A percentile compares a stretch with the other conserved stretches of the same genome.
phyloP scores from a whole-genome alignment of 1,139 yeast species.

The Protomyces gravidus region DNA sequence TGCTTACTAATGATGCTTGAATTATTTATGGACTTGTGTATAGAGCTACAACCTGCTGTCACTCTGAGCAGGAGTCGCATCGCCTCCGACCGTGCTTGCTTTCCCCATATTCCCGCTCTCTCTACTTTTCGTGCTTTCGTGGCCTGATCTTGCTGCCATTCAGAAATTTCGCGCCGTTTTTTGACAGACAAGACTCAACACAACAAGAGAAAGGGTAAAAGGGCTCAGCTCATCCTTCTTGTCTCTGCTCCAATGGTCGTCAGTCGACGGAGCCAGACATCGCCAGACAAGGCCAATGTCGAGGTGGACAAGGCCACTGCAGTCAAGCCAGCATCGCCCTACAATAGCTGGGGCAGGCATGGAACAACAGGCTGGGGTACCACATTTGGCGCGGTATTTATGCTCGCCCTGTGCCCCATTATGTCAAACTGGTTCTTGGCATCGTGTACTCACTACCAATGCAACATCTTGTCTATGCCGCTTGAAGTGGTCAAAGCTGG shows the following conservation, averaged over 20 bases:
- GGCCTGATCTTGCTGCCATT: not conserved
- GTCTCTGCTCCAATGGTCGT: not conserved
- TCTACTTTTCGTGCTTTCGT: too few species aligned
- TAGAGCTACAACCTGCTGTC: too few species aligned
- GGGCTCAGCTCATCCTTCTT: too few species aligned
- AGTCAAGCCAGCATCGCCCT: not conserved
- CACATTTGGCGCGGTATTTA: constrained; percentile 22
- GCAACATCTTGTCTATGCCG: constrained; percentile 27
- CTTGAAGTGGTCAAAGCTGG: not conserved
- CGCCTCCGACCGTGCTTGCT: too few species aligned
- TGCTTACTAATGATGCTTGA: too few species aligned
- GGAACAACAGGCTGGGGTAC: constrained; percentile 26
- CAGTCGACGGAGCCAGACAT: not conserved
- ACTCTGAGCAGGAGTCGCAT: too few species aligned
- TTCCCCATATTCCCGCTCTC: too few species aligned
- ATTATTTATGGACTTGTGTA: too few species aligned
- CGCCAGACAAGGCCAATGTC: not conserved
- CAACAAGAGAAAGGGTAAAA: too few species aligned
- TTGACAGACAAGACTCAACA: too few species aligned
- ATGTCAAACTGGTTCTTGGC: constrained; percentile 27
- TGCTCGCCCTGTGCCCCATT: constrained; percentile 23
- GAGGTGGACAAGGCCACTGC: not conserved
- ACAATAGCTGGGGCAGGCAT: constrained; percentile 15
- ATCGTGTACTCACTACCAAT: constrained; percentile 23
- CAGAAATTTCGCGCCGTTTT: too few species aligned